Conservation (phyloP, 495 filamentous ascomycete genomes). For the Patellaria atrata region DNA sequence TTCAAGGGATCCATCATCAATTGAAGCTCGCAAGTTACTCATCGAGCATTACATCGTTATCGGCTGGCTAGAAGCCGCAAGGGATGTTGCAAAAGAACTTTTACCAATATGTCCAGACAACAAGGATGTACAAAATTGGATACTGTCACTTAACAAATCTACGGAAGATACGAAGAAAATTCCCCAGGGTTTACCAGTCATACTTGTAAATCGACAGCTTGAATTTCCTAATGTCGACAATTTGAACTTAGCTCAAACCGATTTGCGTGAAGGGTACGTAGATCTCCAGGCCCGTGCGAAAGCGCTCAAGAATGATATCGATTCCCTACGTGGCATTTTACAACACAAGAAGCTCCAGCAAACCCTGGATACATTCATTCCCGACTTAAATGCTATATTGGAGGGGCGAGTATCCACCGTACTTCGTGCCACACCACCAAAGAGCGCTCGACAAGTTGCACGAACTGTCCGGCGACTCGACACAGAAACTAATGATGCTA, state of each 20-base stretch:
- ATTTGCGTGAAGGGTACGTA: constrained; percentile 13
- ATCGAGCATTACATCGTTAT: constrained; percentile 15
- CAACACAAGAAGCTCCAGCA: constrained; percentile 12
- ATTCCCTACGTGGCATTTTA: constrained; percentile 12
- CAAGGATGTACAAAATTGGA: constrained; percentile 8
- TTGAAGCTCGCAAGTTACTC: constrained; percentile 13
- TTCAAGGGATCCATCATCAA: constrained; percentile 13
- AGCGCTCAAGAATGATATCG: constrained; percentile 7
- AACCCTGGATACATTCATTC: constrained; percentile 1
- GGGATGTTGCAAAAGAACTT: constrained; percentile 12
- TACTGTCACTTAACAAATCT: constrained; percentile 6
- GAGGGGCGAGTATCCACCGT: constrained; percentile 4
- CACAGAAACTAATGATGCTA: no score
- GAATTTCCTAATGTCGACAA: constrained; percentile 14
- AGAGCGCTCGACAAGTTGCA: constrained; percentile 14
- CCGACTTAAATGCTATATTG: constrained; percentile 10
- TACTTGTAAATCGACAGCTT: background rate
- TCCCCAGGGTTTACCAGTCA: background rate
- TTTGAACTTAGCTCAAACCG: constrained; percentile 9
- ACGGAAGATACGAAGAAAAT: background rate
- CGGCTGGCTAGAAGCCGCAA: constrained; percentile 18
- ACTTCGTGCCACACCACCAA: constrained; percentile 2
- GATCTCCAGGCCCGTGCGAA: constrained; percentile 8
- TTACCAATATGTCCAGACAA: constrained; percentile 9
- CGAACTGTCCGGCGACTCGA: no score